Percentiles rank a stretch among this genome's conserved stretches.
Evolutionary conservation across 768 basidiomycete genomes (phyloP).

Genomic region (Collybia nuda): DNA sequence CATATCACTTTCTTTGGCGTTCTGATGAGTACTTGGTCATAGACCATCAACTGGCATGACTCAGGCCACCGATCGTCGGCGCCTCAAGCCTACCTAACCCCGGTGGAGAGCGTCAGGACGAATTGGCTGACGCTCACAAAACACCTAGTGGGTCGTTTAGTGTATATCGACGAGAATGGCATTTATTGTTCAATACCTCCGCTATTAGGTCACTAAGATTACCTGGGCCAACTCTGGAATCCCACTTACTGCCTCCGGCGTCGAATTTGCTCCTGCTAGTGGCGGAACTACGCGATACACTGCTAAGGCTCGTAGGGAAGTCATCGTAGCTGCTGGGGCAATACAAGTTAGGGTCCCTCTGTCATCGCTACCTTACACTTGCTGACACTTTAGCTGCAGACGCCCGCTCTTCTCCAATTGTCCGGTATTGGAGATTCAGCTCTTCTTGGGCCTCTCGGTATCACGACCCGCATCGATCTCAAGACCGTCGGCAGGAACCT

Average conservation of each 20-base stretch:
- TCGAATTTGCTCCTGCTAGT: conserved; percentile 43
- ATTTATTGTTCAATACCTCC: not conserved
- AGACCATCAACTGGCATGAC: conserved; percentile 50
- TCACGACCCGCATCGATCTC: conserved; percentile 44
- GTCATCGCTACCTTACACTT: not conserved
- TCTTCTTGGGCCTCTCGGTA: conserved; percentile 43
- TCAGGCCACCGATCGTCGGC: conserved; percentile 55
- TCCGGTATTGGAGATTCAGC: conserved; percentile 57
- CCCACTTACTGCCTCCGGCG: conserved; percentile 42
- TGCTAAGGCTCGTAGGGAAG: conserved; percentile 44
- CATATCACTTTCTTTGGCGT: not conserved
- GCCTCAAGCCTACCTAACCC: conserved; percentile 52
- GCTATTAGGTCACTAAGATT: conserved; percentile 43
- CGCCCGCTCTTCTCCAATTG: conserved; percentile 48
- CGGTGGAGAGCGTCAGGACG: conserved; percentile 43
- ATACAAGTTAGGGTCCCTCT: conserved; percentile 30
- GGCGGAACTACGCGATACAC: conserved; percentile 36
- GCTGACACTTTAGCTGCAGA: conserved; percentile 18
- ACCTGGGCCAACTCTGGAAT: conserved; percentile 31
- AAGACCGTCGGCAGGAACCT: conserved; percentile 56
- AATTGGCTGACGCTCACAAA: conserved; percentile 50
- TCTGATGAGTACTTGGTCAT: not conserved
- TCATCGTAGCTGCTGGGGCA: conserved; percentile 54
- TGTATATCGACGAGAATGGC: not conserved
- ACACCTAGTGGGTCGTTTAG: conserved; percentile 28